These are phyloP conservation scores for Amanita jacksonii DNA, from an alignment of 768 basidiomycete species.

Conservation along the genomic window DNA sequence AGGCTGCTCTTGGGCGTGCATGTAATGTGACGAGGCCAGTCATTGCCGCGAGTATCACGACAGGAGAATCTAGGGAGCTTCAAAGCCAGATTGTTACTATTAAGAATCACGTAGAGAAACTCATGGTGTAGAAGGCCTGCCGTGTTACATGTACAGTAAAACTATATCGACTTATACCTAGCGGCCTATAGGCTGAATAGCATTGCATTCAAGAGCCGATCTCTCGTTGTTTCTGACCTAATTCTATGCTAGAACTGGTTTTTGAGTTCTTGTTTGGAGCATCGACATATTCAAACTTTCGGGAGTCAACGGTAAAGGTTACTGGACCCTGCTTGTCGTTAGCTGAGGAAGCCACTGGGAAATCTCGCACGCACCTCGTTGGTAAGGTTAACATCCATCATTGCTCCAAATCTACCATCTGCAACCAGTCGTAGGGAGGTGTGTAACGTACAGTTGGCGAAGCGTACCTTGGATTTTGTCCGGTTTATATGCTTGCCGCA, in stretches of 20 bases:
- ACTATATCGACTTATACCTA: no score
- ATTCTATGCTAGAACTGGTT: slow-evolving; percentile 6
- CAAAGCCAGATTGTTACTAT: slow-evolving; percentile 80
- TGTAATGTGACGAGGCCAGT: slow-evolving; percentile 94
- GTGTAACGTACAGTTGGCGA: slow-evolving; percentile 1
- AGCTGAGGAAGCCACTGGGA: neutral
- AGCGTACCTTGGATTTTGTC: slow-evolving; percentile 70
- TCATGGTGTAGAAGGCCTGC: slow-evolving; percentile 32
- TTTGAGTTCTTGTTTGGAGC: slow-evolving; percentile 8
- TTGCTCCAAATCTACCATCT: slow-evolving; percentile 95
- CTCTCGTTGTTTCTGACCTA: no score
- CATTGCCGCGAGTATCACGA: slow-evolving; percentile 94
- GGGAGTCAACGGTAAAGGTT: slow-evolving; percentile 76
- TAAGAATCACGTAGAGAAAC: slow-evolving; percentile 75
- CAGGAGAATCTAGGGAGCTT: slow-evolving; percentile 88
- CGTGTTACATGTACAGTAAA: no score
- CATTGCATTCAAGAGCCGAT: no score
- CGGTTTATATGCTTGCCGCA: slow-evolving; percentile 56
- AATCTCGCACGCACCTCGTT: slow-evolving; percentile 61
- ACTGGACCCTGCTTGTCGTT: slow-evolving; percentile 55
- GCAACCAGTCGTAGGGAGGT: slow-evolving; percentile 5
- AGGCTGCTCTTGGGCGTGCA: slow-evolving; percentile 91
- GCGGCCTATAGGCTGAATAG: no score
- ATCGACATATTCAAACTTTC: slow-evolving; percentile 62
- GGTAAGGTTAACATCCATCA: slow-evolving; percentile 85